Evolutionary conservation across 2,329 filamentous ascomycete species (phyloP), one percentile per base, ranked within the genome.

Genomic region (Metarhizium album): DNA sequence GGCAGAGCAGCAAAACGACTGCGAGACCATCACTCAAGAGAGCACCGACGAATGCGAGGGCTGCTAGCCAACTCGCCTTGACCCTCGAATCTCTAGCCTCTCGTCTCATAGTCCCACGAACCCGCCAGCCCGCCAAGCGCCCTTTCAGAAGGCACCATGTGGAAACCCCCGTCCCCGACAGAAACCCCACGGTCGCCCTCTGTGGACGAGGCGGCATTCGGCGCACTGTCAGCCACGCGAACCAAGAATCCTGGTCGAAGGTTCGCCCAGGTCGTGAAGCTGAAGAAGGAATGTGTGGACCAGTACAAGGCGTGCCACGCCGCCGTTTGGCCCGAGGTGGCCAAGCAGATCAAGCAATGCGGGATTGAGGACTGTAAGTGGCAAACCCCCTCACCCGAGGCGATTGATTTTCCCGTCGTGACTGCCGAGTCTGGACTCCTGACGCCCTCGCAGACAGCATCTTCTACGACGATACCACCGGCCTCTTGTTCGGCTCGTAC

Each of bases 291-390:
- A 55, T 77, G 72, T 54, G 70, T 85, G 14, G 75, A 77, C 22
- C 77, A 82, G 56, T 91, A 90, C 70, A 90, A 87, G 64, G 75
- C 82, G 59, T 83, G 80, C 55, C 87, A 90, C 62, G 81, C 80
- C 6, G 75, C 74, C 4, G 84, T 89, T 1, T 91, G 86, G 87
- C 86, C 86, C 5, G 84, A 86, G 58, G 86, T 93, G 1, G 68
- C 87, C 33, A 75, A 80, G 64, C 84, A 89, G 68, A 90, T 91
- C 61, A 81, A 83, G 62, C 79, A 83, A 40, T 87, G 82, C 64
- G 85, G 86, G 57, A 87, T 91, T 52, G 70, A 74, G 54, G 86
- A 91, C 62, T 91, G 81, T 84, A 67, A 54, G 74, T 67, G 46
- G 9, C n/a, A 16, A 24, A 31, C 46, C 35, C n/a, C 29, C 16